Evolutionary conservation across 2,329 filamentous ascomycete species (phyloP).

Genomic region (Thyridium curvatum): DNA sequence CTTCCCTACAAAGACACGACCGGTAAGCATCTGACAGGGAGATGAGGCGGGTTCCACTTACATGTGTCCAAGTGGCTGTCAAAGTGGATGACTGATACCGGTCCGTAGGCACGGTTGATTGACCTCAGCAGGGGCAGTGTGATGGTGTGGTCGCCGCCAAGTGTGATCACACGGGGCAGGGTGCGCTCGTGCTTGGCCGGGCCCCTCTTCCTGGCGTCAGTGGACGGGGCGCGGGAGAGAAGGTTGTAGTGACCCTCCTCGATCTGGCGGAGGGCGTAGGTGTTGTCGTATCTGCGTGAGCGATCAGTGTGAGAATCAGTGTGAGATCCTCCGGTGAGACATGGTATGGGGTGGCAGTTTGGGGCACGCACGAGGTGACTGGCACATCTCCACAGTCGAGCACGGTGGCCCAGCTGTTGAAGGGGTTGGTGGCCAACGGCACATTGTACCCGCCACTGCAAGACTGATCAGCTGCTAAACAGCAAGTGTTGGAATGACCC

Average conservation of each 20-base stretch:
- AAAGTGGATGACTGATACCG: slow-evolving; percentile 56
- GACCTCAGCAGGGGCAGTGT: slow-evolving; percentile 53
- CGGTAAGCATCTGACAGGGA: neutral
- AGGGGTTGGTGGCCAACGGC: slow-evolving; percentile 71
- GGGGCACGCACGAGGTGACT: slow-evolving; percentile 63
- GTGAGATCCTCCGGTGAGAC: too few relatives aligned
- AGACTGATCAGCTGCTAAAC: too few relatives aligned
- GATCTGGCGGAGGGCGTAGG: slow-evolving; percentile 75
- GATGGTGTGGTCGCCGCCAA: slow-evolving; percentile 60
- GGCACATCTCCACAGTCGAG: slow-evolving; percentile 82
- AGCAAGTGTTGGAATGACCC: too few relatives aligned
- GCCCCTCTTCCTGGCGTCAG: slow-evolving; percentile 59
- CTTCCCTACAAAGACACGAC: slow-evolving; percentile 47
- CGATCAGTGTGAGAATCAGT: slow-evolving; percentile 1
- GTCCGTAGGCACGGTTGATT: slow-evolving; percentile 55
- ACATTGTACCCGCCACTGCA: slow-evolving; percentile 81
- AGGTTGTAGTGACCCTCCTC: slow-evolving; percentile 78
- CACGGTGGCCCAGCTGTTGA: slow-evolving; percentile 74
- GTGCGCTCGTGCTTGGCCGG: slow-evolving; percentile 69
- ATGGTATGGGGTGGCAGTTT: neutral
- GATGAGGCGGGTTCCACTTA: slow-evolving; percentile 21
- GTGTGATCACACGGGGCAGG: slow-evolving; percentile 72
- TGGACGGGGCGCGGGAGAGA: slow-evolving; percentile 63
- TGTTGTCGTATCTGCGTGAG: slow-evolving; percentile 66
- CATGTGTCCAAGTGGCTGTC: slow-evolving; percentile 64